Conservation (phyloP, 78 protist genomes). For the Anaeramoeba ignava region DNA sequence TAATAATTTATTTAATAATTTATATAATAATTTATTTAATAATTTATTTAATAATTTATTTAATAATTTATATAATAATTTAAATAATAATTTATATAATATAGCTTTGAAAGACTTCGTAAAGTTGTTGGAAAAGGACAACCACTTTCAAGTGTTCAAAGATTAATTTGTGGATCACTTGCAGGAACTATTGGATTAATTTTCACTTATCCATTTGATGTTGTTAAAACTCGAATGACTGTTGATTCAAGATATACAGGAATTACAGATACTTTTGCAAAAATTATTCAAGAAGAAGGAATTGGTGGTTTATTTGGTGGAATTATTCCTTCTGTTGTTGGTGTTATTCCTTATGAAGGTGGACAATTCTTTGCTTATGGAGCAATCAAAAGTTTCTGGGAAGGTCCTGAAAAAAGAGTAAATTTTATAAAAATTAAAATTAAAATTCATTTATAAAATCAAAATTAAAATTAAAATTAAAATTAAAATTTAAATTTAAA, state of each 20-base stretch:
- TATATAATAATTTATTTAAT: too few relatives aligned
- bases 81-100: too few relatives aligned
- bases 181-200: conserved; percentile 18
- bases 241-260: not conserved
- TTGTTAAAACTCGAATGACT: not conserved
- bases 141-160: not conserved
- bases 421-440: too few relatives aligned
- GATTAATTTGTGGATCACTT: conserved; percentile 7
- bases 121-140: not conserved
- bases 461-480: too few relatives aligned
- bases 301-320: conserved; percentile 14
- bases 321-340: conserved; percentile 14
- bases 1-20: too few relatives aligned
- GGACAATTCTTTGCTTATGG: not conserved
- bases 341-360: conserved; percentile 27
- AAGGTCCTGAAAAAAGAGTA: too few relatives aligned
- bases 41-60: too few relatives aligned
- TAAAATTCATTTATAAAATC: too few relatives aligned
- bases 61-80: too few relatives aligned
- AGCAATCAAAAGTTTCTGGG: not conserved
- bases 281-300: conserved; percentile 15
- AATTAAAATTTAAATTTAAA: too few relatives aligned
- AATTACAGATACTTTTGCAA: not conserved
- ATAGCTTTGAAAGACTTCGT: conserved; percentile 12
- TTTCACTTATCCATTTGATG: conserved; percentile 18